A percentile compares a stretch with the other conserved stretches of the same genome.
Conservation (phyloP, 805 yeast species). For the Tetrapisispora nanseiensis region DNA sequence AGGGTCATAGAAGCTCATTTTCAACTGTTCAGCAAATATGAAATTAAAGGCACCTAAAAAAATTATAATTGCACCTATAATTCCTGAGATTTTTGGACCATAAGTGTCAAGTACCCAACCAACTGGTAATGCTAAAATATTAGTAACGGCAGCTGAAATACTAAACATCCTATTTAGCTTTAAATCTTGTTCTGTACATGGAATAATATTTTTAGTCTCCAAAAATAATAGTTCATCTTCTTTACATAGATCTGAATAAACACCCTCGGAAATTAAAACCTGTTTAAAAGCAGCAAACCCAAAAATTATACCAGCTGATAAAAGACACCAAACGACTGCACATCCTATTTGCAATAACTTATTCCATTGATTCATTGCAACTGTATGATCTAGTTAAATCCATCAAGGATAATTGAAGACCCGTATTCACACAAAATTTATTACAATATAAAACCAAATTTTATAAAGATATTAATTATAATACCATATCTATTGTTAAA, state of each 20-base stretch:
- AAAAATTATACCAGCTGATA: constrained; percentile 89
- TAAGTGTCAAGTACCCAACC: constrained; percentile 67
- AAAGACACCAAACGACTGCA: constrained; percentile 77
- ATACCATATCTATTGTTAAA: no score
- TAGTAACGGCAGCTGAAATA: constrained; percentile 77
- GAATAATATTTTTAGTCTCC: constrained; percentile 6
- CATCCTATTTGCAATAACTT: constrained; percentile 46
- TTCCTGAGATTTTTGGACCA: constrained; percentile 76
- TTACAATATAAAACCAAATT: no score
- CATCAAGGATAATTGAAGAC: no score
- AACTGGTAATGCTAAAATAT: constrained; percentile 71
- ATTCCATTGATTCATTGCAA: background rate
- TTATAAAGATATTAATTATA: no score
- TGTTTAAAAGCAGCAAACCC: constrained; percentile 95
- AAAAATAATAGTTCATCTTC: constrained; percentile 4
- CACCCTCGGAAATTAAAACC: constrained; percentile 64
- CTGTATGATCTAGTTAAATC: no score
- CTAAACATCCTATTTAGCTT: constrained; percentile 77
- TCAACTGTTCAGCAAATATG: constrained; percentile 8
- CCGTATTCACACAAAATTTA: no score
- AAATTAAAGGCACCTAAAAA: constrained; percentile 42
- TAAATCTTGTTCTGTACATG: constrained; percentile 73
- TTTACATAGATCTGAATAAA: constrained; percentile 54
- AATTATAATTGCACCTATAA: constrained; percentile 57
- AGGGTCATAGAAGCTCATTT: constrained; percentile 38